Evolutionary conservation across 176 grass and related monocot genomes (phyloP).

Genomic region (Phragmites australis): DNA sequence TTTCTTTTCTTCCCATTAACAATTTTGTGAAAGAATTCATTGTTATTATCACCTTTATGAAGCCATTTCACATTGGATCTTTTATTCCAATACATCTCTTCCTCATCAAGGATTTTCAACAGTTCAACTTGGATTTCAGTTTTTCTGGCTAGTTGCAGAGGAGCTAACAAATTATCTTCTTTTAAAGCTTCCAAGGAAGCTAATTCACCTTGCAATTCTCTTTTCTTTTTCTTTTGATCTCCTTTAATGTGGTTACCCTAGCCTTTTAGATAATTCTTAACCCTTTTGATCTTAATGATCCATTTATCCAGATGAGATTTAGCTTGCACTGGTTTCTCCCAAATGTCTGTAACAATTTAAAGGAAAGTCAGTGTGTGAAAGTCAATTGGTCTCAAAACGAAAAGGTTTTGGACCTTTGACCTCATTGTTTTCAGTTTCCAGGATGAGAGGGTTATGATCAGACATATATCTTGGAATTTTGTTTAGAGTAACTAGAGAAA

Average conservation of each 20-base stretch:
- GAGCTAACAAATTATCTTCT: too few relatives aligned
- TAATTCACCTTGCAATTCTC: too few relatives aligned
- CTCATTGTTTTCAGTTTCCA: neutral
- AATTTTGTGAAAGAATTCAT: conserved; percentile 4
- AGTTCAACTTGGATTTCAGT: too few relatives aligned
- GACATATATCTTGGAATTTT: neutral
- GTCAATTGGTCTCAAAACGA: neutral
- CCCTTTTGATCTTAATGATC: neutral
- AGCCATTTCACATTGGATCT: neutral
- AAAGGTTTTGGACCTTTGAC: too few relatives aligned
- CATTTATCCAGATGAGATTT: neutral
- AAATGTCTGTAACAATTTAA: neutral
- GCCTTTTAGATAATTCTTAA: neutral
- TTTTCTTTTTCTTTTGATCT: too few relatives aligned
- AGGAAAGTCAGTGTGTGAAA: neutral
- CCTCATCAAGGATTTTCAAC: neutral
- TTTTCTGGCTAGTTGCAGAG: too few relatives aligned
- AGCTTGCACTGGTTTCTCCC: accelerated
- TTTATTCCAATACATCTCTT: conserved; percentile 22
- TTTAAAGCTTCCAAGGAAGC: too few relatives aligned
- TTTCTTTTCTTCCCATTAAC: neutral
- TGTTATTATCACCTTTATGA: neutral
- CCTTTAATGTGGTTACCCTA: neutral
- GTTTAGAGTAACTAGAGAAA: accelerated
- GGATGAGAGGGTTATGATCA: neutral